Evolutionary conservation across 1,139 yeast species (phyloP).

Genomic region (Hyphopichia fennica): DNA sequence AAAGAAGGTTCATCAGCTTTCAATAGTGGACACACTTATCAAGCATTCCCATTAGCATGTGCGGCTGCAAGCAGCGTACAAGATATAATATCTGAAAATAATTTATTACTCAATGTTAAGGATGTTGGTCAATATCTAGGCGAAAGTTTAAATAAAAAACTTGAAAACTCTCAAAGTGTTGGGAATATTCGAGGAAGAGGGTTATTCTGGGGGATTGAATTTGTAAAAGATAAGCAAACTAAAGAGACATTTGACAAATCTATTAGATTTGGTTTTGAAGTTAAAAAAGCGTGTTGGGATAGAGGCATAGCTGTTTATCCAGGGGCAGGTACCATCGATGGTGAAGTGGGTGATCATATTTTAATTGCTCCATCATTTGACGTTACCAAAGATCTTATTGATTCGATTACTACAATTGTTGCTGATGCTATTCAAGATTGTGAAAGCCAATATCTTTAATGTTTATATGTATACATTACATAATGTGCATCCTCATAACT

Average conservation of each 20-base stretch:
- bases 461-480: background rate
- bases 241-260: slow-evolving; percentile 11
- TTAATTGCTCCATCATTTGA: slow-evolving; percentile 9
- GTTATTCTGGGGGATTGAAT: slow-evolving; percentile 16
- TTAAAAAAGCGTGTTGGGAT: background rate
- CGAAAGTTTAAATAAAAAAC: slow-evolving; percentile 5
- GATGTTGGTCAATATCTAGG: slow-evolving; percentile 13
- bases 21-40: slow-evolving; percentile 17
- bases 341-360: slow-evolving; percentile 8
- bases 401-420: background rate
- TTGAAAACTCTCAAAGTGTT: slow-evolving; percentile 7
- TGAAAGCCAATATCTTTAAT: background rate
- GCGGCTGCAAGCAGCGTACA: slow-evolving; percentile 17
- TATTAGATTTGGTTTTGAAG: background rate
- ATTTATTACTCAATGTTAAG: slow-evolving; percentile 12
- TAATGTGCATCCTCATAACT: no score
- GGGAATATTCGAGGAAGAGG: slow-evolving; percentile 18
- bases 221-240: slow-evolving; percentile 14
- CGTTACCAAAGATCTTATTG: slow-evolving; percentile 18
- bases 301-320: slow-evolving; percentile 7
- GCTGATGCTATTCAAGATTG: background rate
- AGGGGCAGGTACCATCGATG: slow-evolving; percentile 7
- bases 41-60: slow-evolving; percentile 16
- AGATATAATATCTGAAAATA: slow-evolving; percentile 13
- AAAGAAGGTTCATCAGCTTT: slow-evolving; percentile 12